Evolutionary conservation across 2,329 filamentous ascomycete species (phyloP).

Genomic region (Ophiostoma australiae): DNA sequence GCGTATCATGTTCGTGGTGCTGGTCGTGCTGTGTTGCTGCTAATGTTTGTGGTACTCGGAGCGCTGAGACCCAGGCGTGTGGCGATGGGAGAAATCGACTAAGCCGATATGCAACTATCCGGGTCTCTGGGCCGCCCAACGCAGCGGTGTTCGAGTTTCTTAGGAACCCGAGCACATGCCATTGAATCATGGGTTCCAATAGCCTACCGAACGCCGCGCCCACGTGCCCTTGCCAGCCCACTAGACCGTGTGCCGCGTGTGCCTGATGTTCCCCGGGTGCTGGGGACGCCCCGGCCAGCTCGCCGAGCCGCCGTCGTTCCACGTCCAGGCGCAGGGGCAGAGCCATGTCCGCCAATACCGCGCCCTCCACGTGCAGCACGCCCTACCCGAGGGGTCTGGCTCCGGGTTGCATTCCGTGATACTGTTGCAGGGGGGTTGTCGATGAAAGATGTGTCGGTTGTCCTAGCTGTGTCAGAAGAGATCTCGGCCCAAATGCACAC

Average conservation of each 20-base stretch:
- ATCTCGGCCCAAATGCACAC: neutral
- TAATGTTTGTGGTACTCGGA: neutral
- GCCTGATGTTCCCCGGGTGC: constrained; percentile 35
- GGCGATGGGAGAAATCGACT: neutral
- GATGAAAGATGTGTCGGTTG: constrained; percentile 85
- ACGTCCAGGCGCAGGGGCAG: constrained; percentile 30
- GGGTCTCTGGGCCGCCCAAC: constrained; percentile 1
- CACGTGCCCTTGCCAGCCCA: constrained; percentile 45
- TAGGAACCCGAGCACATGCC: neutral
- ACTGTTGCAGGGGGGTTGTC: constrained; percentile 65
- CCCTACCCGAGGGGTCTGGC: constrained; percentile 36
- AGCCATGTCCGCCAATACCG: constrained; percentile 24
- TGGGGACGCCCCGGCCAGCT: constrained; percentile 33
- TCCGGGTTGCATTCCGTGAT: constrained; percentile 46
- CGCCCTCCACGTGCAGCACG: constrained; percentile 41
- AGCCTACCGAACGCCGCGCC: constrained; percentile 43
- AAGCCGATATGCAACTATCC: constrained; percentile 26
- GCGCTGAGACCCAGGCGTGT: neutral
- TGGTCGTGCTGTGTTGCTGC: neutral
- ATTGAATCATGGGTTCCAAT: neutral
- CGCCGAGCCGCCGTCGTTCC: constrained; percentile 34
- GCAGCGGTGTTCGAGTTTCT: too few species aligned
- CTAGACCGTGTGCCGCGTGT: constrained; percentile 38
- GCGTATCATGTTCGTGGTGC: neutral
- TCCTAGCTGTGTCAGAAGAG: constrained; percentile 48